Conservation (phyloP, 306 rosid genomes). For the Prunus mongolica region DNA sequence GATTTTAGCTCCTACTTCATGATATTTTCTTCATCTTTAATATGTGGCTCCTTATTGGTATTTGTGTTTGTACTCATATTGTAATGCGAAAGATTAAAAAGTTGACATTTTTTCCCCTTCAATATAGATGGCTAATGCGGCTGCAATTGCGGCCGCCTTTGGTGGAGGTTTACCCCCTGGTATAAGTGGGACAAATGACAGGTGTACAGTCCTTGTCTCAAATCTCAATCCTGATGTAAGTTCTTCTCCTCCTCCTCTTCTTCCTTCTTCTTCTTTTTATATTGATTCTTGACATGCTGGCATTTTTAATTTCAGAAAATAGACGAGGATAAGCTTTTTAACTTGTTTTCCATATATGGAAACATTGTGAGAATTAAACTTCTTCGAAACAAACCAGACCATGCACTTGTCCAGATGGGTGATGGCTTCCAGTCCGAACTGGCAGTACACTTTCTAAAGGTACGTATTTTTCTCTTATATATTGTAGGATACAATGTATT, state of each 20-base stretch:
- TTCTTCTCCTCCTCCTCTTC: not conserved
- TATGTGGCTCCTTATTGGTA: not conserved
- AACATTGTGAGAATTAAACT: slow-evolving; percentile 93
- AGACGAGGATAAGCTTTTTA: slow-evolving; percentile 95
- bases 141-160: slow-evolving; percentile 88
- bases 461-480: slow-evolving; percentile 27
- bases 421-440: slow-evolving; percentile 98
- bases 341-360: slow-evolving; percentile 94
- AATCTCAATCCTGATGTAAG: slow-evolving; percentile 93
- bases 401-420: slow-evolving; percentile 97
- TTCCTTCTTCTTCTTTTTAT: slow-evolving; percentile 10
- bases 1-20: not conserved
- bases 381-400: slow-evolving; percentile 94
- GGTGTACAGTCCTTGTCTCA: slow-evolving; percentile 91
- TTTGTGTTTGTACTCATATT: not conserved
- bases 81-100: not conserved
- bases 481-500: not conserved
- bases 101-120: slow-evolving; percentile 7
- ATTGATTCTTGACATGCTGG: slow-evolving; percentile 4
- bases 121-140: slow-evolving; percentile 78
- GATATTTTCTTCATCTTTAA: not conserved
- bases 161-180: slow-evolving; percentile 99
- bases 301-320: slow-evolving; percentile 62
- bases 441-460: slow-evolving; percentile 97
- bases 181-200: slow-evolving; percentile 89